Percentiles rank a stretch among this genome's conserved stretches.
phyloP scores from a whole-genome alignment of 768 basidiomycete genomes.

The Boletus speciosus region DNA sequence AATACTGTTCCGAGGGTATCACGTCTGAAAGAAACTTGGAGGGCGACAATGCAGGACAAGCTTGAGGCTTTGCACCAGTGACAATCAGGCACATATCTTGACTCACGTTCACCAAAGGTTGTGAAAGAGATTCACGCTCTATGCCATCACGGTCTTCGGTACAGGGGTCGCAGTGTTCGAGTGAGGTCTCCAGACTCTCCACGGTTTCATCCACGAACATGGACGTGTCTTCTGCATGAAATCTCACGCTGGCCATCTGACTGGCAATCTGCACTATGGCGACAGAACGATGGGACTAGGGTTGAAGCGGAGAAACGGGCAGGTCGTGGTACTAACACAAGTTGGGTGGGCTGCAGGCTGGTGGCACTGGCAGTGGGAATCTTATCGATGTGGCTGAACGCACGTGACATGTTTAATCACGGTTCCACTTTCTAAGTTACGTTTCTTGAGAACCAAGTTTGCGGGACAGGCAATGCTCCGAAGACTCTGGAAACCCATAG shows the following conservation, averaged over 20 bases:
- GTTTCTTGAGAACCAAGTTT: background rate
- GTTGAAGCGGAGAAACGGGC: conserved; percentile 6
- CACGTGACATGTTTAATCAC: conserved; percentile 17
- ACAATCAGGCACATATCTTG: conserved; percentile 30
- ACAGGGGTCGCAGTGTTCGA: background rate
- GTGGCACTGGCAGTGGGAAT: conserved; percentile 19
- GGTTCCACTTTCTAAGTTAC: too few species aligned
- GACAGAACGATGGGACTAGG: background rate
- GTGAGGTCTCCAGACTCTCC: background rate
- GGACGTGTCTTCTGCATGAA: conserved; percentile 1
- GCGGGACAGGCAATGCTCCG: conserved; percentile 46
- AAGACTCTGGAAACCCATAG: conserved; percentile 65
- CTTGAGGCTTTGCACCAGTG: conserved; percentile 32
- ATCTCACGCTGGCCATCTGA: conserved; percentile 18
- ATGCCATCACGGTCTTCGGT: conserved; percentile 8
- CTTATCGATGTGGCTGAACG: conserved; percentile 13
- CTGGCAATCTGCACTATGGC: background rate
- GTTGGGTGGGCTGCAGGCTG: conserved; percentile 8
- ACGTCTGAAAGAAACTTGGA: conserved; percentile 18
- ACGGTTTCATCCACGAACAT: conserved; percentile 2
- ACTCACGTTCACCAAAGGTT: conserved; percentile 35
- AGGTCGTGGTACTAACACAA: conserved; percentile 28
- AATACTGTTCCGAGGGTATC: conserved; percentile 7
- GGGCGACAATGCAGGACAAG: conserved; percentile 23
- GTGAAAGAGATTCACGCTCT: conserved; percentile 23